phyloP scores from a whole-genome alignment of 164 flowering plant species.

The Berberis thunbergii region DNA sequence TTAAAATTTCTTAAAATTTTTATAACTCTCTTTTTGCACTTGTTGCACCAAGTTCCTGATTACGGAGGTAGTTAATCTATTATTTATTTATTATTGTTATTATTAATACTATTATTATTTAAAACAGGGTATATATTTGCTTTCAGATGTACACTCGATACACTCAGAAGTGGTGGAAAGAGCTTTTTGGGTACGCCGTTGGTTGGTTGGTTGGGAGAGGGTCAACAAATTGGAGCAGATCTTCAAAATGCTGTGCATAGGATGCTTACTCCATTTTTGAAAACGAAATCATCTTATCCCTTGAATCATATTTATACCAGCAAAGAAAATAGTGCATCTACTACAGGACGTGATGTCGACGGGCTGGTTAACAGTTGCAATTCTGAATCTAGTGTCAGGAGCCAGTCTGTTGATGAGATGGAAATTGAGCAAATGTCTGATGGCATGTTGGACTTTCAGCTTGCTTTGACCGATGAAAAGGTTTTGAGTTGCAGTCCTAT shows the following conservation, averaged over 20 bases:
- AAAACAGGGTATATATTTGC: slow-evolving; percentile 41
- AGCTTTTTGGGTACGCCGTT: slow-evolving; percentile 67
- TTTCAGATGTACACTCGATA: slow-evolving; percentile 32
- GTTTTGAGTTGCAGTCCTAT: slow-evolving; percentile 32
- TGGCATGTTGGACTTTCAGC: slow-evolving; percentile 34
- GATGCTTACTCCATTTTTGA: slow-evolving; percentile 60
- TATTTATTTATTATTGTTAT: too few species aligned
- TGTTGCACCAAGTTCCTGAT: too few species aligned
- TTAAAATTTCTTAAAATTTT: too few species aligned
- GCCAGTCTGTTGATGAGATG: slow-evolving; percentile 19
- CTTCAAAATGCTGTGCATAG: slow-evolving; percentile 40
- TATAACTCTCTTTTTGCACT: too few species aligned
- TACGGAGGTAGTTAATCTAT: too few species aligned
- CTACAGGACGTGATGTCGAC: slow-evolving; percentile 22
- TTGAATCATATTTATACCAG: slow-evolving; percentile 17
- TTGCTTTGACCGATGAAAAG: slow-evolving; percentile 49
- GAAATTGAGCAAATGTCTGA: slow-evolving; percentile 30
- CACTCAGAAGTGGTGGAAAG: slow-evolving; percentile 27
- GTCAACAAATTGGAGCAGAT: slow-evolving; percentile 41
- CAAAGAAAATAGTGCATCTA: slow-evolving; percentile 37
- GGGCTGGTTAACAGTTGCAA: slow-evolving; percentile 14
- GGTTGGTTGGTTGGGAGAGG: slow-evolving; percentile 53
- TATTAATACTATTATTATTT: slow-evolving; percentile 4
- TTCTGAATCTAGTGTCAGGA: slow-evolving; percentile 15
- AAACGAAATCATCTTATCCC: slow-evolving; percentile 28